Conservation (phyloP, 495 filamentous ascomycete genomes). For the Xylaria cubensis region DNA sequence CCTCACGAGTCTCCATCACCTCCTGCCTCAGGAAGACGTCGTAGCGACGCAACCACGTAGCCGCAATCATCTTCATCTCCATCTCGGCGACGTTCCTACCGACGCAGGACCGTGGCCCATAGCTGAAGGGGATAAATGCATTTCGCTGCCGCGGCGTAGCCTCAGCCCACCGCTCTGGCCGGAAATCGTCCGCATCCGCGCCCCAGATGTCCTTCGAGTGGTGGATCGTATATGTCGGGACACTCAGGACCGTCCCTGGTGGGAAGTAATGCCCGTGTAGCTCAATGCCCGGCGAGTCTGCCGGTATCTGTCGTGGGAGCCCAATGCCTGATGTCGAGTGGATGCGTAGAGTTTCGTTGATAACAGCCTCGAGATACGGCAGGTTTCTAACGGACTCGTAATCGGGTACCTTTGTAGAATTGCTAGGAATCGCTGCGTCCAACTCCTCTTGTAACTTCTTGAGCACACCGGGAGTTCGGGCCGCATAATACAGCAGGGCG, state of each 20-base stretch:
- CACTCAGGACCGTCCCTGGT: slow-evolving; percentile 76
- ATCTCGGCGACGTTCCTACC: slow-evolving; percentile 92
- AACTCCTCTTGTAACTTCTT: slow-evolving; percentile 73
- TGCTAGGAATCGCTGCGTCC: slow-evolving; percentile 68
- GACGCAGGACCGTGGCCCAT: slow-evolving; percentile 83
- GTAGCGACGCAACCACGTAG: slow-evolving; percentile 77
- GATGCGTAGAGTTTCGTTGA: slow-evolving; percentile 89
- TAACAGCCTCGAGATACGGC: slow-evolving; percentile 77
- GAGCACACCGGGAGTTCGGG: slow-evolving; percentile 74
- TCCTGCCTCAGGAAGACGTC: slow-evolving; percentile 76
- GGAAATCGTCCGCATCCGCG: slow-evolving; percentile 75
- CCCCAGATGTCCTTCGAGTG: slow-evolving; percentile 86
- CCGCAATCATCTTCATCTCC: slow-evolving; percentile 84
- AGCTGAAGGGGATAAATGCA: slow-evolving; percentile 84
- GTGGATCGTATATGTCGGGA: slow-evolving; percentile 89
- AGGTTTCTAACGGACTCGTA: slow-evolving; percentile 78
- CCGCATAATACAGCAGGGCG: slow-evolving; percentile 79
- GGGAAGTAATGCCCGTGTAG: slow-evolving; percentile 69
- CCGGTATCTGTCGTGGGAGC: slow-evolving; percentile 80
- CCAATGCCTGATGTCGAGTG: slow-evolving; percentile 90
- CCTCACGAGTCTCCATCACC: slow-evolving; percentile 79
- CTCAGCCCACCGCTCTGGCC: slow-evolving; percentile 76
- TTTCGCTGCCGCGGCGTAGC: slow-evolving; percentile 72
- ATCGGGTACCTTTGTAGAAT: slow-evolving; percentile 63
- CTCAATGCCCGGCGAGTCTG: slow-evolving; percentile 54